Base-by-base conservation (phyloP, 805 yeast genomes). In the Candida adriatica region DNA sequence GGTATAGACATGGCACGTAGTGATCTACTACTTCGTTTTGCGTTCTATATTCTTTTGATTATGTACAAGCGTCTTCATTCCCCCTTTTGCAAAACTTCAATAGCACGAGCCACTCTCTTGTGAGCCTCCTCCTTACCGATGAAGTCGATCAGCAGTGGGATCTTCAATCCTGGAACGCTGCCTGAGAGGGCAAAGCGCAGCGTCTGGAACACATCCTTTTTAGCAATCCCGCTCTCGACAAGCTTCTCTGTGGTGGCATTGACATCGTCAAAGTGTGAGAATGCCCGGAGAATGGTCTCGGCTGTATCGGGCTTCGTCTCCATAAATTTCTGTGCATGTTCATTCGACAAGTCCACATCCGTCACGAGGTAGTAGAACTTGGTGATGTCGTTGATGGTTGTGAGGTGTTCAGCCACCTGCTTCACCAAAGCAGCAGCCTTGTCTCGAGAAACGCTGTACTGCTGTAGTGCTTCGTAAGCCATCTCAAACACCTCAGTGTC, bases 181-280 rank as follows among this genome's bases (percentile, higher is more conserved):
- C 84, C 94, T 10, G 84, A 67, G 16, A 86, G 51, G 0, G 88
- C 88, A 42, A 64, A 77, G 35, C 96, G 62, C 10, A 83, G 46
- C 0, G 75, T 46, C 43, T 72, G 74, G 48, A 73, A 81, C 1
- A 82, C 54, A 1, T 61, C 52, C n/a, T 38, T 47, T 61, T 70
- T 19, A 43, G 48, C 6, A 6, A 8, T 8, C 3, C 46, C 66
- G 58, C 6, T 46, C 36, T 10, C 13, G 1, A 33, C 34, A 1
- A 47, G 18, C 11, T 24, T 17, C 2, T 23, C 13, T 0, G 39
- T 28, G 4, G 34, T 35, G 5, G 8, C 10, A 16, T 37, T 43
- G 2, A 44, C 9, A 7, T 39, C 27, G 2, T 37, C 24, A 24
- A 37, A 6, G 1, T 27, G 34, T 14, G 28, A 15, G 22, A 56